Conservation (phyloP, 2,329 filamentous ascomycete species). For the Venturia carpophila region DNA sequence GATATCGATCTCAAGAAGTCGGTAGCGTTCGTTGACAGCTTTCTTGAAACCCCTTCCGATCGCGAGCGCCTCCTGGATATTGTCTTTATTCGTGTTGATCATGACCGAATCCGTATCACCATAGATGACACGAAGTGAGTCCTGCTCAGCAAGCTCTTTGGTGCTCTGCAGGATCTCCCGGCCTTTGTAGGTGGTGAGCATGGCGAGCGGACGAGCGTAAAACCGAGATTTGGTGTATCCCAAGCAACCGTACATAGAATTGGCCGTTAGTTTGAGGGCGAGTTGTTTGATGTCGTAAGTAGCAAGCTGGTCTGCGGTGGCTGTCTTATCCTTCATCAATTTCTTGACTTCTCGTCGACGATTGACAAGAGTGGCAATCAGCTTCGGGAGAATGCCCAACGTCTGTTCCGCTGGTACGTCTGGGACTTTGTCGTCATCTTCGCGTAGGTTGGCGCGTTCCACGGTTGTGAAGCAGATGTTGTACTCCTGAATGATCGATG, state of each 20-base stretch:
- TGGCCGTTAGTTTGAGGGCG: slow-evolving; percentile 92
- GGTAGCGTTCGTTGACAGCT: slow-evolving; percentile 89
- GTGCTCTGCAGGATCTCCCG: slow-evolving; percentile 95
- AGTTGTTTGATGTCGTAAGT: slow-evolving; percentile 98
- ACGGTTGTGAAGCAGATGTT: slow-evolving; percentile 99
- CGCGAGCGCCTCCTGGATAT: slow-evolving; percentile 79
- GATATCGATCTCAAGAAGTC: slow-evolving; percentile 90
- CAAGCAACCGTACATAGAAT: slow-evolving; percentile 99
- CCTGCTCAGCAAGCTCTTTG: slow-evolving; percentile 88
- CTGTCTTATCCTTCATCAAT: slow-evolving; percentile 89
- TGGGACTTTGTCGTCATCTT: slow-evolving; percentile 81
- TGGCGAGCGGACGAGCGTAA: slow-evolving; percentile 87
- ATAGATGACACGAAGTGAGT: slow-evolving; percentile 90
- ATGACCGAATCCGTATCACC: slow-evolving; percentile 99
- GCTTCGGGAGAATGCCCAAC: slow-evolving; percentile 76
- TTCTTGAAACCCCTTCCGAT: slow-evolving; percentile 93
- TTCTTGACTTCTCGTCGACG: slow-evolving; percentile 88
- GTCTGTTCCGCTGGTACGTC: slow-evolving; percentile 73
- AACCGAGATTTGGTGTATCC: slow-evolving; percentile 96
- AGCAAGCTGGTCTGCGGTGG: slow-evolving; percentile 76
- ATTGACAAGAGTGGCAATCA: slow-evolving; percentile 86
- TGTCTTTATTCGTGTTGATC: slow-evolving; percentile 98
- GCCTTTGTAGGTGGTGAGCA: slow-evolving; percentile 94
- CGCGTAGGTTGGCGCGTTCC: slow-evolving; percentile 54
- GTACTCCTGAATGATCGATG: slow-evolving; percentile 97